Evolutionary conservation across 371 early-diverging fungal species (phyloP), one percentile per base, ranked within the genome.

Genomic region (Mucor mucedo): DNA sequence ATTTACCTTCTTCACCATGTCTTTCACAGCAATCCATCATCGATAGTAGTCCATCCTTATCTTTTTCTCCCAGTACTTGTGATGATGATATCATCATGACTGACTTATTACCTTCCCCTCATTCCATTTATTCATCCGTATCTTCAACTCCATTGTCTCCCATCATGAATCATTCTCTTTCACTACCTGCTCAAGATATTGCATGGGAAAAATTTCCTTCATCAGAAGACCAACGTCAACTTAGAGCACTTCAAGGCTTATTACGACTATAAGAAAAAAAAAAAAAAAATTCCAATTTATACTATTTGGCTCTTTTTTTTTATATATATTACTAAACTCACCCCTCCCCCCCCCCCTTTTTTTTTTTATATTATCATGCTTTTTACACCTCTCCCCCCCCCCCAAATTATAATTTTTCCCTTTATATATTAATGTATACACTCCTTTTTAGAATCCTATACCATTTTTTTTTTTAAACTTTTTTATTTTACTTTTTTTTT

Each of bases 201-300:
- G 71, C 76, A 8, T 75, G 77, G 77, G 77, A 70, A 30, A 73
- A 68, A 21, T 52, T 78, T 21, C 76, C 77, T n/a, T 79, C 70
- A 2, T 73, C 78, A 41, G 83, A 82, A 69, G 83, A 82, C 41
- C 71, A 74, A 55, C 72, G 83, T 42, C 83, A 82, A 66, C 56
- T 82, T 7, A 65, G 62, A 53, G 77, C 78, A 16, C 56, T 81
- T 14, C 75, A 73, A 60, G 65, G 63, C 16, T 64, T 73, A 41
- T 56, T 77, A 40, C 54, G 71, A 47, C 58, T 77, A 48, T 75
- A 71, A 65, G 16, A 45, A 42, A 44, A 4, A 21, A 21, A 4
- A 21, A 21, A 21, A 21, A 21, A 21, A 21, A 21, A 21, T 21
- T 21, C 8, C 27, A 47, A 47, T 47, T 5, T 47, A 47, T 47